Base-by-base conservation (phyloP, 2,329 filamentous ascomycete species). In the Xylariaceae sp. region DNA sequence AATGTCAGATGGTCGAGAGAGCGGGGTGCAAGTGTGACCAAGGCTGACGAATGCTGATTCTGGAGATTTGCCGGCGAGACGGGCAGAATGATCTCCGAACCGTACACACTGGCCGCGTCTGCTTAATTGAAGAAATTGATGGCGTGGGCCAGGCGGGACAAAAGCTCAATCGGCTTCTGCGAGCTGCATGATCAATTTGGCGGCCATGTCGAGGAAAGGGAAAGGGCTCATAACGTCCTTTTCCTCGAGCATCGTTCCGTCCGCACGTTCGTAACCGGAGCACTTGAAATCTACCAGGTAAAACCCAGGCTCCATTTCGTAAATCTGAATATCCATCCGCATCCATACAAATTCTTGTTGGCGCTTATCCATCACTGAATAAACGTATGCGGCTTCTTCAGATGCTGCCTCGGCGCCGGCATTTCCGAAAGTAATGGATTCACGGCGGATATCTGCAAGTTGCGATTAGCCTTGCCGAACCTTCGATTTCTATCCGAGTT, bases 231-330 rank as follows among this genome's bases (percentile, higher is more conserved):
- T 92, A 55, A 96, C 90, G 63, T 95, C 88, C 78, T 97, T 97
- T 72, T 96, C 90, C 62, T 94, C 90, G 44, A 90, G 74, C 44
- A 86, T 74, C 57, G 86, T 82, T 43, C 92, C 86, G 48, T 94
- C 76, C 11, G 75, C 64, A 42, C 80, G 89, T 72, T 99, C 94
- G 71, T 99, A 99, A 17, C 94, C 94, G 12, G 94, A 91, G 68
- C 92, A 97, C 68, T 96, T 97, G 77, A 99, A 99, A 68, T 99
- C 94, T 43, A 99, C 94, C 55, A 99, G 85, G 69, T 92, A 97
- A 58, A 94, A 92, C 48, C 89, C 87, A 50, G 85, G 83, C 68
- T 97, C 92, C 75, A 97, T 90, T 65, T 90, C 87, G 70, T 96
- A 96, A 45, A 96, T 85, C 67, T 96, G 94, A 56, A 99, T 96